phyloP scores from a whole-genome alignment of 1,139 yeast genomes.

The Sugiyamaella castrensis region DNA sequence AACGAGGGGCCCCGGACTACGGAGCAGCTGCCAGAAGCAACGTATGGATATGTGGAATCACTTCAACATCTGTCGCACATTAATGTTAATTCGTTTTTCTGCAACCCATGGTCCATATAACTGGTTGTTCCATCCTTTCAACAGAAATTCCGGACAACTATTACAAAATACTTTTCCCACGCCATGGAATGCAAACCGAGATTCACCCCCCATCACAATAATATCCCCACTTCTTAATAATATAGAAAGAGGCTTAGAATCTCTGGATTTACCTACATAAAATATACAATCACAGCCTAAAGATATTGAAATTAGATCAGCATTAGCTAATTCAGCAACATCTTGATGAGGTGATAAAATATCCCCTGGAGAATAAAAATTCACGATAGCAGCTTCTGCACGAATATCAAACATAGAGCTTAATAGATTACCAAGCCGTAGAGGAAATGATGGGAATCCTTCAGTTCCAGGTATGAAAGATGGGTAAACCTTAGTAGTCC shows the following conservation, averaged over 20 bases:
- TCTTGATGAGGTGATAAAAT: constrained; percentile 46
- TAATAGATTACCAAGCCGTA: constrained; percentile 27
- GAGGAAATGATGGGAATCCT: constrained; percentile 41
- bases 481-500: constrained; percentile 45
- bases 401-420: constrained; percentile 24
- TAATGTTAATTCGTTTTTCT: constrained; percentile 41
- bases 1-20: too few relatives aligned
- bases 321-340: constrained; percentile 41
- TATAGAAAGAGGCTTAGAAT: constrained; percentile 33
- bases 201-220: constrained; percentile 43
- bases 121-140: constrained; percentile 13
- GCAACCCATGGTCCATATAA: constrained; percentile 36
- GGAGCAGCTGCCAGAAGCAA: not conserved
- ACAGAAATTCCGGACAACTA: constrained; percentile 36
- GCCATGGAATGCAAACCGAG: constrained; percentile 44
- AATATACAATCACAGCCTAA: constrained; percentile 43
- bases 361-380: constrained; percentile 45
- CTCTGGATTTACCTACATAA: constrained; percentile 33
- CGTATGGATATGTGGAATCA: not conserved
- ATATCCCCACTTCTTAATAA: constrained; percentile 42
- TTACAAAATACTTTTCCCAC: constrained; percentile 40
- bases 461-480: constrained; percentile 34
- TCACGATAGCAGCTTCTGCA: constrained; percentile 45
- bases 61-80: constrained; percentile 42
- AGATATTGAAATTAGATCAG: constrained; percentile 39